Percentiles rank a stretch among this genome's conserved stretches.
Conservation (phyloP, 495 filamentous ascomycete species). For the Beverwykella pulmonaria region DNA sequence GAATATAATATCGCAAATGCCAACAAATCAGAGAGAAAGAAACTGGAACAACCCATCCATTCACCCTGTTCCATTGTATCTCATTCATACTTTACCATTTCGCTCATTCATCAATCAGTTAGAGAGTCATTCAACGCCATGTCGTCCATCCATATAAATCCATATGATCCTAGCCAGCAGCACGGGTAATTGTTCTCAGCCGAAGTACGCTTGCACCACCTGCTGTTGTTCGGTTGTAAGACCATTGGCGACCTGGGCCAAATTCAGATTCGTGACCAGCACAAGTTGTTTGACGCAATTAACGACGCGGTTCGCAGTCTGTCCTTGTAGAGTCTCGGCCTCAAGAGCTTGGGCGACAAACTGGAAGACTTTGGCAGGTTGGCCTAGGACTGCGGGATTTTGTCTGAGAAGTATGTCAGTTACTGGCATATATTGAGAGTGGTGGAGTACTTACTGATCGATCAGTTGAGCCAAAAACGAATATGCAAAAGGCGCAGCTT, state of each 20-base stretch:
- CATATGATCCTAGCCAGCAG: background rate
- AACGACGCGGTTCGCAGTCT: constrained; percentile 73
- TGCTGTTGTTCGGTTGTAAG: constrained; percentile 76
- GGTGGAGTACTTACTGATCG: constrained; percentile 74
- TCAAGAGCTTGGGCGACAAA: constrained; percentile 86
- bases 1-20: background rate
- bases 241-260: constrained; percentile 66
- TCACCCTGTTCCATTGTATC: background rate
- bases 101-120: constrained; percentile 1
- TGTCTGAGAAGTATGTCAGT: constrained; percentile 57
- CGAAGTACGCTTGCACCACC: constrained; percentile 61
- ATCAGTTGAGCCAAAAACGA: constrained; percentile 88
- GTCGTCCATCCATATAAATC: background rate
- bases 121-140: constrained; percentile 1
- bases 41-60: background rate
- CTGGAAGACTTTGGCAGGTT: constrained; percentile 77
- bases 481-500: constrained; percentile 96
- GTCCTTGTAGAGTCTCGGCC: constrained; percentile 83
- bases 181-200: constrained; percentile 14
- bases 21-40: background rate
- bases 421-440: background rate
- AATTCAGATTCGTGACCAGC: constrained; percentile 67
- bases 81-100: background rate
- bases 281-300: constrained; percentile 73
- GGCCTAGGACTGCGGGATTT: constrained; percentile 76